Evolutionary conservation across 257 asterid genomes (phyloP), one percentile per base, ranked within the genome.

Genomic region (Leonotis leonurus): DNA sequence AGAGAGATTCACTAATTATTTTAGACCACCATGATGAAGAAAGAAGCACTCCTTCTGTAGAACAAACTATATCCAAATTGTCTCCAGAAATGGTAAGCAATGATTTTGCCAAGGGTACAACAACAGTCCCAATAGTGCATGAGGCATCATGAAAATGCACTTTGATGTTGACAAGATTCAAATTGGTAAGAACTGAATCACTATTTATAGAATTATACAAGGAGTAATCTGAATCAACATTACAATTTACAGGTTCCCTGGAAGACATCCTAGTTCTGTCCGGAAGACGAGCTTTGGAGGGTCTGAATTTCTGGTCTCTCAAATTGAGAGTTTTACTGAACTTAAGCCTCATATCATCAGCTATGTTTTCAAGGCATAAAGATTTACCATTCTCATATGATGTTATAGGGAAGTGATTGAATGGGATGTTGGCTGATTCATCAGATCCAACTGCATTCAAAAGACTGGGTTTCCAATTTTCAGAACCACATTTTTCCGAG

Each of bases 61-160:
- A 86, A 76, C 87, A 81, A 41, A 77, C 67, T 53, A 92, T 20
- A 65, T 86, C 94, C 63, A 80, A 73, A 72, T 62, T 56, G 76
- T 77, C 78, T 21, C 70, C 83, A 46, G 78, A 71, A 43, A 74
- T 17, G 48, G 87, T 70, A 63, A 81, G 60, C 51, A 56, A 49
- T 46, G 85, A 80, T 73, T 76, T 74, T 80, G 80, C 83, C 36
- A 61, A 67, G 51, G 90, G 86, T 54, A 86, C 69, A 70, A 74
- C 73, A 67, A 92, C 54, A 48, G 82, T 83, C 53, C 86, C 95
- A 55, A 92, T 25, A 70, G 77, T 78, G 77, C 89, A 75, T 6
- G 96, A 77, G 43, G 96, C 75, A 70, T 92, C 97, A 70, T 89
- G 99, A 75, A 92, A 83, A 78, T 92, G 93, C 66, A 89, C 67